Percentiles rank a stretch among this genome's conserved stretches.
Evolutionary conservation across 257 asterid species (phyloP).

Genomic region (Solanum dulcamara): DNA sequence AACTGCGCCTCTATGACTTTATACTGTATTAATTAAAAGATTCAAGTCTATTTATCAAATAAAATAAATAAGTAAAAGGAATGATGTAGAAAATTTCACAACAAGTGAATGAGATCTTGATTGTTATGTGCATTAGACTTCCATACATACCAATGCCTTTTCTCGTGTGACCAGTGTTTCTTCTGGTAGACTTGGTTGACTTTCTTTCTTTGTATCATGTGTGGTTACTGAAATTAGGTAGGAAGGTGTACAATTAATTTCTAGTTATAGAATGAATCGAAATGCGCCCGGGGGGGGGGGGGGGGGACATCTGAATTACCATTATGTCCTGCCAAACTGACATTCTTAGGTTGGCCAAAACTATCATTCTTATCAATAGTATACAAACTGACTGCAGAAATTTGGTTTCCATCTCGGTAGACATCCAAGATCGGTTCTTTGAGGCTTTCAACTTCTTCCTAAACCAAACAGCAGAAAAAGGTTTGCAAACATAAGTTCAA

Average conservation of each 20-base stretch:
- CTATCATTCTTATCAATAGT: constrained; percentile 9
- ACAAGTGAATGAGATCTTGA: neutral
- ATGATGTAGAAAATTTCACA: neutral
- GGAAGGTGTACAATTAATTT: neutral
- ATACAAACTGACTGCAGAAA: constrained; percentile 22
- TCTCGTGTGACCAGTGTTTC: constrained; percentile 6
- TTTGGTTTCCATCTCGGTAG: constrained; percentile 46
- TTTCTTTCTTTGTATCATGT: constrained; percentile 15
- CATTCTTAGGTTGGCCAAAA: constrained; percentile 22
- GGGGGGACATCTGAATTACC: constrained; percentile 24
- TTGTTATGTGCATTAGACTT: neutral
- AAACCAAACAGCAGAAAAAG: constrained; percentile 5
- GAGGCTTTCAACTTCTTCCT: constrained; percentile 47
- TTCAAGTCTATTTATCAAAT: neutral
- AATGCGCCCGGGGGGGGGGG: neutral
- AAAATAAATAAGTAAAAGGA: neutral
- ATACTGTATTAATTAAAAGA: neutral
- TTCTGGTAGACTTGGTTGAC: constrained; percentile 17
- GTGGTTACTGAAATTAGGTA: constrained; percentile 39
- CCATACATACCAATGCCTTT: constrained; percentile 26
- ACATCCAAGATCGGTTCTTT: constrained; percentile 58
- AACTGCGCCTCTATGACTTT: neutral
- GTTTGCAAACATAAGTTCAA: constrained; percentile 4
- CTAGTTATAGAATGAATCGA: neutral
- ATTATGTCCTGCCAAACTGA: constrained; percentile 11